These are phyloP conservation scores for Ceratobasidium sp. DNA, from an alignment of 1,284 basidiomycete species.

Conservation along the genomic window DNA sequence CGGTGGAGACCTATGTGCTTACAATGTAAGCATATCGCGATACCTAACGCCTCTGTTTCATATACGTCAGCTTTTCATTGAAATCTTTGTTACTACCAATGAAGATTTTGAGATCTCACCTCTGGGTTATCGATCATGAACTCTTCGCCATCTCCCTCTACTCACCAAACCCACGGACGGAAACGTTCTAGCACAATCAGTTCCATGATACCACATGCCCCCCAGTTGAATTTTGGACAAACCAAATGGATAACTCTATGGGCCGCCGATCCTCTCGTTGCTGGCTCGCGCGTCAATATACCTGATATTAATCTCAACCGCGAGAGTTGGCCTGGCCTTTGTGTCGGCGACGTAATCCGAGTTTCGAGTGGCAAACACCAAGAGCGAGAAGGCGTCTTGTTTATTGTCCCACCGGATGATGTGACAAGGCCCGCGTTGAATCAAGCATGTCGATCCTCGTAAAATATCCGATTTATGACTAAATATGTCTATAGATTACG, in stretches of 20 bases:
- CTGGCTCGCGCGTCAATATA: slow-evolving; percentile 43
- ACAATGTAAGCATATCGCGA: slow-evolving; percentile 1
- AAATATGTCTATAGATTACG: slow-evolving; percentile 68
- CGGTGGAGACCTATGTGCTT: slow-evolving; percentile 7
- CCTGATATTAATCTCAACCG: slow-evolving; percentile 75
- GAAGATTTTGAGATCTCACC: slow-evolving; percentile 36
- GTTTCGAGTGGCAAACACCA: slow-evolving; percentile 64
- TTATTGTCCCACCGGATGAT: slow-evolving; percentile 75
- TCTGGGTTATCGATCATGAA: slow-evolving; percentile 38
- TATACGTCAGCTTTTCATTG: too few species aligned
- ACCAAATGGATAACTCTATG: slow-evolving; percentile 44
- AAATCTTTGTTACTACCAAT: too few species aligned
- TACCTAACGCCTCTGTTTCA: background rate
- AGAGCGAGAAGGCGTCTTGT: slow-evolving; percentile 70
- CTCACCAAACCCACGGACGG: slow-evolving; percentile 44
- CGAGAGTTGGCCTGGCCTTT: slow-evolving; percentile 78
- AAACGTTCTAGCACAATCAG: slow-evolving; percentile 48
- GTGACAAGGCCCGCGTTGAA: slow-evolving; percentile 48
- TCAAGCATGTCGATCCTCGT: slow-evolving; percentile 14
- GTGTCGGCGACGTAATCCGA: slow-evolving; percentile 77
- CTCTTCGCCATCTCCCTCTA: slow-evolving; percentile 41
- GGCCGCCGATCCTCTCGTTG: slow-evolving; percentile 31
- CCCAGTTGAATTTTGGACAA: slow-evolving; percentile 46
- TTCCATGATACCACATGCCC: slow-evolving; percentile 46
- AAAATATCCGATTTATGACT: slow-evolving; percentile 14